A percentile compares a stretch with the other conserved stretches of the same genome.
Conservation (phyloP, 805 yeast species). For the Suhomyces sp. region DNA sequence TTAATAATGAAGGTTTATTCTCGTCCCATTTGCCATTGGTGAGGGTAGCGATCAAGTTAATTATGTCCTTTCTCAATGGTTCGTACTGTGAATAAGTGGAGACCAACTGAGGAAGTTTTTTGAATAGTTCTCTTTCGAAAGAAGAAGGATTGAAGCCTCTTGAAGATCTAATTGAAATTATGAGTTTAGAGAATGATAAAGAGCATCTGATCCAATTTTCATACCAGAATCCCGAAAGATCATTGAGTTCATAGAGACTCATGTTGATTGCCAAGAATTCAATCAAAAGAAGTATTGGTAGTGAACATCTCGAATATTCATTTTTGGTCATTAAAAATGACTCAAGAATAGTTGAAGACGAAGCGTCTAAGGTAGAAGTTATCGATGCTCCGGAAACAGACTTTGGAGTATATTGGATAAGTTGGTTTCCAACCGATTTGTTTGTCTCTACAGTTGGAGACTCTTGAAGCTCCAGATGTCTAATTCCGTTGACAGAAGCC, state of each 20-base stretch:
- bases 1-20: slow-evolving; percentile 71
- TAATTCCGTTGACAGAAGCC: slow-evolving; percentile 50
- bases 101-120: slow-evolving; percentile 54
- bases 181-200: slow-evolving; percentile 53
- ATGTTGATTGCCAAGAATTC: slow-evolving; percentile 42
- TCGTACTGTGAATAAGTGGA: slow-evolving; percentile 52
- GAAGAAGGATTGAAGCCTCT: slow-evolving; percentile 53
- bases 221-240: slow-evolving; percentile 46
- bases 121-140: slow-evolving; percentile 61
- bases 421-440: not conserved
- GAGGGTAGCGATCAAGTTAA: slow-evolving; percentile 55
- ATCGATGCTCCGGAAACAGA: not conserved
- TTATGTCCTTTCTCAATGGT: slow-evolving; percentile 47
- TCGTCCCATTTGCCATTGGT: slow-evolving; percentile 57
- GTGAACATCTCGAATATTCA: slow-evolving; percentile 50
- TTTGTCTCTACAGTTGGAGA: not conserved
- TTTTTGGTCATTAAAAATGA: slow-evolving; percentile 54
- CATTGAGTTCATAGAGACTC: slow-evolving; percentile 37
- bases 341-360: slow-evolving; percentile 44
- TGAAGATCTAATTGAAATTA: slow-evolving; percentile 56
- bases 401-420: not conserved
- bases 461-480: not conserved
- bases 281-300: slow-evolving; percentile 52
- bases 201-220: slow-evolving; percentile 48
- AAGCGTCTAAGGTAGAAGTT: slow-evolving; percentile 1